Conservation (phyloP, 305 asterid species). For the Fraxinus floribunda region DNA sequence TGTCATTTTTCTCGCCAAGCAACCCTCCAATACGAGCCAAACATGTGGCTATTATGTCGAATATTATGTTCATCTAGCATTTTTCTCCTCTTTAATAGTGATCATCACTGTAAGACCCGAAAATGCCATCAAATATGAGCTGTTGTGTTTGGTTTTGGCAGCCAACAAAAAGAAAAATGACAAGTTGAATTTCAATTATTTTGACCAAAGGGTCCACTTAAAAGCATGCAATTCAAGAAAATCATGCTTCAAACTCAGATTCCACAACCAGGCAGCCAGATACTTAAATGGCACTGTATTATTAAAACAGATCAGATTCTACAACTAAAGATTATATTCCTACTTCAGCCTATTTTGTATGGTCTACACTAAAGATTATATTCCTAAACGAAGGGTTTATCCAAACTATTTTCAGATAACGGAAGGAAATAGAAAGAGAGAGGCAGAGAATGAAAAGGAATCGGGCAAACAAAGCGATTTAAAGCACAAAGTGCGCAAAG, state of each 20-base stretch:
- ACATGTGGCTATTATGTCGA: too few relatives aligned
- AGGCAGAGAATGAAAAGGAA: not conserved
- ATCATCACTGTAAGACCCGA: slow-evolving; percentile 5
- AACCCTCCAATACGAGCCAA: too few relatives aligned
- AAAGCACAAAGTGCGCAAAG: not conserved
- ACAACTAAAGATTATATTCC: not conserved
- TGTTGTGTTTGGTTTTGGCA: slow-evolving; percentile 14
- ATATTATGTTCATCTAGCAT: too few relatives aligned
- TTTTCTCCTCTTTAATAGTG: not conserved
- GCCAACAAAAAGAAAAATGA: not conserved
- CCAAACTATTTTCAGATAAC: not conserved
- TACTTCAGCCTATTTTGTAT: not conserved
- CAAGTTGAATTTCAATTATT: not conserved
- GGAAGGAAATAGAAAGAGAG: not conserved
- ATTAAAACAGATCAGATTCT: not conserved
- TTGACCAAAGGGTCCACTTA: slow-evolving; percentile 2
- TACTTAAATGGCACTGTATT: not conserved
- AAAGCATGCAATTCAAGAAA: not conserved
- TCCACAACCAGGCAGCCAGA: not conserved
- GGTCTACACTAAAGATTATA: not conserved
- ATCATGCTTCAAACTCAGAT: not conserved
- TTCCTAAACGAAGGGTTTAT: not conserved
- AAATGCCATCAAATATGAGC: slow-evolving; percentile 23
- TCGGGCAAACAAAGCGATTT: not conserved
- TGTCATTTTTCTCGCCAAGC: too few relatives aligned